A percentile compares a stretch with the other conserved stretches of the same genome.
Conservation (phyloP, 106 monocot species). For the Platanthera guangdongensis region DNA sequence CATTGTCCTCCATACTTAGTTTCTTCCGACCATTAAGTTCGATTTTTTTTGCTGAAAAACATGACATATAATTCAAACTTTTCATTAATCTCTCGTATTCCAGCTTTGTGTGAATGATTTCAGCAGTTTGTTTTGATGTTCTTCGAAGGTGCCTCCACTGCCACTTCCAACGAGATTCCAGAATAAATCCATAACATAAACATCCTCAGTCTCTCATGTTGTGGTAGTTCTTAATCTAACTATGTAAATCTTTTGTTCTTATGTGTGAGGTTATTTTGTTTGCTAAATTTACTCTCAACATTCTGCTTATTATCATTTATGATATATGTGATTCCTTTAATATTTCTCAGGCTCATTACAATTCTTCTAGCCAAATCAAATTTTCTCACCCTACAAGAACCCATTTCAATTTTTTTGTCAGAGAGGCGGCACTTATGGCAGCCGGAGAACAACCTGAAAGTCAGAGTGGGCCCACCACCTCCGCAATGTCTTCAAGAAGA, state of each 20-base stretch:
- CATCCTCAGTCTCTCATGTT: too few species aligned
- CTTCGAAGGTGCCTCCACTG: background rate
- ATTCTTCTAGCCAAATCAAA: background rate
- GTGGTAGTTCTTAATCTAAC: too few species aligned
- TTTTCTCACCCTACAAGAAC: background rate
- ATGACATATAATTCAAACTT: background rate
- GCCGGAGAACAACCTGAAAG: background rate
- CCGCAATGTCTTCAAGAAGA: conserved; percentile 13
- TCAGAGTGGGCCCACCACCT: conserved; percentile 10
- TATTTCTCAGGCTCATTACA: background rate
- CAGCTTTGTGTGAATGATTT: background rate
- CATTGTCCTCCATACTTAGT: too few species aligned
- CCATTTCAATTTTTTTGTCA: conserved; percentile 7
- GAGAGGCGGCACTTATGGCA: conserved; percentile 9
- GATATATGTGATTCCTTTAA: background rate
- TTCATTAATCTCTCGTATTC: background rate
- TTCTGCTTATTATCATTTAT: background rate
- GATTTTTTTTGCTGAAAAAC: background rate
- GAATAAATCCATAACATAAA: too few species aligned
- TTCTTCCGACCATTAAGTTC: too few species aligned
- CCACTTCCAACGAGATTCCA: too few species aligned
- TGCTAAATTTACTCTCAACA: too few species aligned
- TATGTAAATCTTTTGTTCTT: too few species aligned
- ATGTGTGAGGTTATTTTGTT: too few species aligned
- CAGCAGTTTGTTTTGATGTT: background rate